Evolutionary conservation across 2,329 filamentous ascomycete species (phyloP), one percentile per base, ranked within the genome.

Genomic region (Drechmeria coniospora): DNA sequence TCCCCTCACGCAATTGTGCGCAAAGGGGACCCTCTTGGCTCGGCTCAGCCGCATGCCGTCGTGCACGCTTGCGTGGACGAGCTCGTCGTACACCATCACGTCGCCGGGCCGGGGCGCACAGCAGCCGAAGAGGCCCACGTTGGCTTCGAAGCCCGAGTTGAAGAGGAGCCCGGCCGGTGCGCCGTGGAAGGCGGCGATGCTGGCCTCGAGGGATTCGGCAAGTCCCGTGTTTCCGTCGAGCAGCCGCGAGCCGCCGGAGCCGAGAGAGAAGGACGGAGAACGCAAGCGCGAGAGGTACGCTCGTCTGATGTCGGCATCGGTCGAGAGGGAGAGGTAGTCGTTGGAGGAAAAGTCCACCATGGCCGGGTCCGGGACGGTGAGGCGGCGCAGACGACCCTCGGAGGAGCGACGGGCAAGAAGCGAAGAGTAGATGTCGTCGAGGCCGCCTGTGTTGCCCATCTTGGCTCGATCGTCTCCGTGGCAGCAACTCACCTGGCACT

Each of bases 281-380:
- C 49, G 39, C 8, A 63, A 36, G 0, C 47, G 39, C 3, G 36
- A 31, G 12, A 87, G 60, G 45, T 74, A 86, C 6, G 69, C 74
- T 44, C 73, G 64, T 51, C 79, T 75, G 6, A 69, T 30, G 10
- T 44, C 46, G 0, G 50, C 43, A 19, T 55, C 46, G 3, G 45
- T 47, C 1, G 80, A 74, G 5, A 86, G 75, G 26, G 84, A 83
- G 32, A 92, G 81, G 46, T 90, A 79, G 30, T 69, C 70, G 47
- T 84, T 77, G 44, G 81, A 86, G 14, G 76, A 75, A 43, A 92
- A 79, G 53, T 92, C 82, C 26, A 74, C 68, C 14, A 70, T 77
- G 13, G 64, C 71, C 1, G 76, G 64, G 0, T 77, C 77, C 3
- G 76, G 68, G 4, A 78, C 46, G 1, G 52, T 65, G 12, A 68